These are phyloP conservation scores for Hippophae rhamnoides DNA, from an alignment of 306 rosid species.

Conservation along the genomic window DNA sequence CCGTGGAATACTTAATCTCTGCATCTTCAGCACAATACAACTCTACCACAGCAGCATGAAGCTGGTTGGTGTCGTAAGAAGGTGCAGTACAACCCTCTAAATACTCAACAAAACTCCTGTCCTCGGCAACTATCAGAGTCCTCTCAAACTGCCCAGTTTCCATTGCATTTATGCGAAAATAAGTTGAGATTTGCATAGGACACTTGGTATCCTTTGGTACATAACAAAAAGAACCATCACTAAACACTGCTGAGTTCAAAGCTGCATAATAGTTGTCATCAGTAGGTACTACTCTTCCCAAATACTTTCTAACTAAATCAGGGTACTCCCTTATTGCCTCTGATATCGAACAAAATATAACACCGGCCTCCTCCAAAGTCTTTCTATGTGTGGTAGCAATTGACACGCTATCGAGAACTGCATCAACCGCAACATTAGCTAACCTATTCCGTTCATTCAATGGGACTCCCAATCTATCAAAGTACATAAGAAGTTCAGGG, in stretches of 20 bases:
- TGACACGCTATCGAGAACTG: slow-evolving; percentile 78
- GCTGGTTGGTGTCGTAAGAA: slow-evolving; percentile 81
- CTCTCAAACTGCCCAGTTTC: slow-evolving; percentile 95
- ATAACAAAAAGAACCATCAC: slow-evolving; percentile 85
- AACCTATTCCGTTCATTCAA: slow-evolving; percentile 65
- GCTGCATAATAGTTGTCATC: slow-evolving; percentile 84
- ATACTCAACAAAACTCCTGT: slow-evolving; percentile 80
- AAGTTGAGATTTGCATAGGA: slow-evolving; percentile 88
- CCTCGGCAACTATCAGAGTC: slow-evolving; percentile 87
- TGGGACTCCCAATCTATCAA: slow-evolving; percentile 70
- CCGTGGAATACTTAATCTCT: slow-evolving; percentile 86
- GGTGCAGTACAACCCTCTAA: slow-evolving; percentile 95
- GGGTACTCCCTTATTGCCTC: slow-evolving; percentile 84
- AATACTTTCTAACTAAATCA: slow-evolving; percentile 50
- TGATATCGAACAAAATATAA: slow-evolving; percentile 77
- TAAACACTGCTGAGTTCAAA: slow-evolving; percentile 74
- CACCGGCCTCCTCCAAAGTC: slow-evolving; percentile 65
- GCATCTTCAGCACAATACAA: slow-evolving; percentile 66
- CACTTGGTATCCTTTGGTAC: slow-evolving; percentile 69
- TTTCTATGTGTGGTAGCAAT: slow-evolving; percentile 86
- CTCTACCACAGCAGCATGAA: slow-evolving; percentile 95
- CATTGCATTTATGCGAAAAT: slow-evolving; percentile 70
- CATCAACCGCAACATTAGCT: slow-evolving; percentile 82
- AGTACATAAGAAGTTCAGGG: slow-evolving; percentile 69
- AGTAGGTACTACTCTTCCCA: slow-evolving; percentile 71